Percentiles rank a stretch among this genome's conserved stretches.
Conservation (phyloP, 495 filamentous ascomycete genomes). For the Penicillium verhagenii region DNA sequence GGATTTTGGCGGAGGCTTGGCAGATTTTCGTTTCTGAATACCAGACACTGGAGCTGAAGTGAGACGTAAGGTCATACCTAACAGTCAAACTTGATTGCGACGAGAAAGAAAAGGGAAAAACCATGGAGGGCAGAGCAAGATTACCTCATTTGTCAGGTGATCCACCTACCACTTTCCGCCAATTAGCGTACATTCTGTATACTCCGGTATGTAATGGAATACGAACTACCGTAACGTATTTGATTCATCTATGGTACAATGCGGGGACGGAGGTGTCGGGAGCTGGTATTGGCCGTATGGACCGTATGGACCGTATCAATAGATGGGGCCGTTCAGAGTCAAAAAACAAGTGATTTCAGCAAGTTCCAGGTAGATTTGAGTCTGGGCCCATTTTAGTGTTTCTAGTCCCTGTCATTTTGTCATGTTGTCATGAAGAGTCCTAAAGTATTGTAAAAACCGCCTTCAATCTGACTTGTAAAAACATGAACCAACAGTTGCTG, state of each 20-base stretch:
- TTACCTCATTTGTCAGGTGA: conserved; percentile 23
- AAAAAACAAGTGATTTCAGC: conserved; percentile 1
- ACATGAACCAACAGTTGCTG: background rate
- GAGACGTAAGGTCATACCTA: conserved; percentile 45
- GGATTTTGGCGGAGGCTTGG: conserved; percentile 18
- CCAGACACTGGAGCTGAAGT: conserved; percentile 47
- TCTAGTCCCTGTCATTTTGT: background rate
- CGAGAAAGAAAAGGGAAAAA: background rate
- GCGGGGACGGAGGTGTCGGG: background rate
- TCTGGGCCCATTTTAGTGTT: background rate
- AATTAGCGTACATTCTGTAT: conserved; percentile 11
- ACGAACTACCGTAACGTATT: conserved; percentile 21
- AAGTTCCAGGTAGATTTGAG: background rate
- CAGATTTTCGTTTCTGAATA: conserved; percentile 36
- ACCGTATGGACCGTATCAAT: too few relatives aligned
- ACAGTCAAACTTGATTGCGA: conserved; percentile 1
- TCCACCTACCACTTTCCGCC: conserved; percentile 10
- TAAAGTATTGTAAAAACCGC: background rate
- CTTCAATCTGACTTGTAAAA: background rate
- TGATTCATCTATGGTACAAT: background rate
- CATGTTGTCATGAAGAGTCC: background rate
- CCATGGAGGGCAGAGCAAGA: background rate
- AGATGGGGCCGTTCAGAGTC: conserved; percentile 1
- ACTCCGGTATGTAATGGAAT: conserved; percentile 16
- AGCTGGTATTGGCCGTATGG: too few relatives aligned